Base-by-base conservation (phyloP, 2,329 filamentous ascomycete species). In the Fusarium kyushuense region DNA sequence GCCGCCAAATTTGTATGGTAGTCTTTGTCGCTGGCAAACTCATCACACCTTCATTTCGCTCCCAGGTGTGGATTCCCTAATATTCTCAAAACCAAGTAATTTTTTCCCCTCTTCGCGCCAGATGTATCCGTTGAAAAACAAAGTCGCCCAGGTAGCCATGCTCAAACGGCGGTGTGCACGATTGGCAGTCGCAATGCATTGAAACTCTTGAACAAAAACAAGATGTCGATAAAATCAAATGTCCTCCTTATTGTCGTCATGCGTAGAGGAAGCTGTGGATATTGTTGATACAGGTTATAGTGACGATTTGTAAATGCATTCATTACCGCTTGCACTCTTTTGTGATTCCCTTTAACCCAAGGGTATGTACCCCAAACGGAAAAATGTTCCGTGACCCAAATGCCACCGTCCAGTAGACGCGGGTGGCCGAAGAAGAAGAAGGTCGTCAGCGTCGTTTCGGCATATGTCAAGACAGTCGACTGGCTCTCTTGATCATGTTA, bases 221-320 rank as follows among this genome's bases (percentile, higher is more conserved):
- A 60, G 36, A 48, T 42, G 47, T 52, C 30, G 35, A 60, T 63
- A 36, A 72, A 72, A 71, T 67, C 67, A 72, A 63, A 63, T 65
- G 46, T 73, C 69, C 71, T 74, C 70, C 72, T 55, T 65, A 56
- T 67, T 64, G 61, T 73, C 70, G 70, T 72, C 63, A 71, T 65
- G 63, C 63, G 63, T 76, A 67, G 74, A 73, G 73, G 72, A 72
- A 72, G 75, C 74, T 71, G 76, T 72, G 52, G 40, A 54, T 75
- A 73, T 77, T 78, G 58, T 76, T 80, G 78, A 78, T 83, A 83
- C 81, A 84, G 79, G 78, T 80, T 80, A 80, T 81, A 76, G 70
- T 62, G 75, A 78, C 78, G 73, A 69, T 56, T 73, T 76, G 75
- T 76, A 82, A 82, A 79, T 76, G 75, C 76, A 76, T 65, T 78